Conservation (phyloP, 495 filamentous ascomycete genomes). For the Aspergillus egyptiacus region DNA sequence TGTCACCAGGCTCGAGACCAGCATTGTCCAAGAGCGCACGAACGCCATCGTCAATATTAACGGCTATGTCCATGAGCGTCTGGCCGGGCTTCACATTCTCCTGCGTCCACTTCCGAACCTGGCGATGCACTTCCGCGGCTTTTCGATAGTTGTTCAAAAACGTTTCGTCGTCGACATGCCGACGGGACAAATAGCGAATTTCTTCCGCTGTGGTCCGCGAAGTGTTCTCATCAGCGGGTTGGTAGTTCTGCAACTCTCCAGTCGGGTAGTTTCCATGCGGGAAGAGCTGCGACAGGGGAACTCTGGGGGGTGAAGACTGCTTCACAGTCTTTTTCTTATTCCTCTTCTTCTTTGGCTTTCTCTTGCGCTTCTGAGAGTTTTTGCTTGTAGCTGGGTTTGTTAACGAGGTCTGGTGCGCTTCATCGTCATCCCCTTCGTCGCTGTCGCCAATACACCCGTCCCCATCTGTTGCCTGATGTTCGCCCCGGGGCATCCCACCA, state of each 20-base stretch:
- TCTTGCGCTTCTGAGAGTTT: constrained; percentile 48
- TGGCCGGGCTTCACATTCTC: constrained; percentile 51
- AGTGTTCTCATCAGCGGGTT: constrained; percentile 41
- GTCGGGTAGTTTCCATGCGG: constrained; percentile 44
- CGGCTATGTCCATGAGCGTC: constrained; percentile 53
- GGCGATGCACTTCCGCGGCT: constrained; percentile 55
- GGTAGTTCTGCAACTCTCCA: constrained; percentile 48
- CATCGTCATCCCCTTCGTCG: constrained; percentile 52
- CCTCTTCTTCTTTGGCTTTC: constrained; percentile 35
- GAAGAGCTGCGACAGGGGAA: constrained; percentile 48
- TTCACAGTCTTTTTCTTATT: constrained; percentile 42
- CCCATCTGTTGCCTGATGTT: constrained; percentile 34
- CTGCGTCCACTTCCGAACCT: constrained; percentile 55
- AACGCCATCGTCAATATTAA: constrained; percentile 57
- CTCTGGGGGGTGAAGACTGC: constrained; percentile 51
- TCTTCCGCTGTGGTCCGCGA: constrained; percentile 56
- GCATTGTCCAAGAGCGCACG: constrained; percentile 50
- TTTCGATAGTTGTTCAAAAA: constrained; percentile 56
- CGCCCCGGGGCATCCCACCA: constrained; percentile 31
- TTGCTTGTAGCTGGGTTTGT: constrained; percentile 1
- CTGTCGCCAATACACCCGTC: constrained; percentile 35
- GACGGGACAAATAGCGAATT: constrained; percentile 45
- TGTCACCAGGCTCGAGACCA: constrained; percentile 53
- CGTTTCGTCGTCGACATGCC: constrained; percentile 45
- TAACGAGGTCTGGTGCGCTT: constrained; percentile 42